phyloP scores from a whole-genome alignment of 768 basidiomycete genomes.

The Naganishia onofrii region DNA sequence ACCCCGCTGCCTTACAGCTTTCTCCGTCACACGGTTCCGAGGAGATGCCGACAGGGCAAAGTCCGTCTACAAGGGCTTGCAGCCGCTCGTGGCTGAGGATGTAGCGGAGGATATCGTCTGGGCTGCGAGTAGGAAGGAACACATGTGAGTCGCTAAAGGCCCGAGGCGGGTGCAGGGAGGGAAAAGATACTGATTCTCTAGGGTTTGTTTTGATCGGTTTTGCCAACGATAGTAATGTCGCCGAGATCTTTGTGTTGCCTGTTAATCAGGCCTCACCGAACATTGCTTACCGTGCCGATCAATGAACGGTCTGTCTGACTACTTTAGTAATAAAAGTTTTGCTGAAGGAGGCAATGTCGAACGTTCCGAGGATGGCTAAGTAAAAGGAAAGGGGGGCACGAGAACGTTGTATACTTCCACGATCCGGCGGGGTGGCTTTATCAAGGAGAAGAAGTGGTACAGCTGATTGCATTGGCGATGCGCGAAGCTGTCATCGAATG shows the following conservation, averaged over 20 bases:
- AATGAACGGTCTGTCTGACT: background rate
- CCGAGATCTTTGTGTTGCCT: slow-evolving; percentile 60
- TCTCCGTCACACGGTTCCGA: slow-evolving; percentile 83
- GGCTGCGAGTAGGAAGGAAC: slow-evolving; percentile 61
- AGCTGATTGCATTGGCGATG: too few species aligned
- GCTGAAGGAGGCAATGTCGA: too few species aligned
- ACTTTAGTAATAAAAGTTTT: too few species aligned
- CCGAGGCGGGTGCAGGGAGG: background rate
- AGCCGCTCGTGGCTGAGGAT: slow-evolving; percentile 66
- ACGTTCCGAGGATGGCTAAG: too few species aligned
- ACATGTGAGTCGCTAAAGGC: slow-evolving; percentile 23
- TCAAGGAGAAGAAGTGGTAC: too few species aligned
- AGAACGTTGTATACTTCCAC: too few species aligned
- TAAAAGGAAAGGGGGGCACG: too few species aligned
- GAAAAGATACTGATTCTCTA: background rate
- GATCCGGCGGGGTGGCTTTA: too few species aligned
- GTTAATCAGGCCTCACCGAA: slow-evolving; percentile 52
- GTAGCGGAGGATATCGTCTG: slow-evolving; percentile 98
- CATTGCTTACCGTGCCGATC: slow-evolving; percentile 35
- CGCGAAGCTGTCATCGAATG: too few species aligned
- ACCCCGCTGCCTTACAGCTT: slow-evolving; percentile 54
- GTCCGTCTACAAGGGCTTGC: slow-evolving; percentile 83
- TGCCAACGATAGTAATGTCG: slow-evolving; percentile 44
- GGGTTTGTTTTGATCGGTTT: background rate
- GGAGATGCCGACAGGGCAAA: slow-evolving; percentile 79